Evolutionary conservation across 768 basidiomycete species (phyloP), one percentile per base, ranked within the genome.

Genomic region (Saitozyma sp.): DNA sequence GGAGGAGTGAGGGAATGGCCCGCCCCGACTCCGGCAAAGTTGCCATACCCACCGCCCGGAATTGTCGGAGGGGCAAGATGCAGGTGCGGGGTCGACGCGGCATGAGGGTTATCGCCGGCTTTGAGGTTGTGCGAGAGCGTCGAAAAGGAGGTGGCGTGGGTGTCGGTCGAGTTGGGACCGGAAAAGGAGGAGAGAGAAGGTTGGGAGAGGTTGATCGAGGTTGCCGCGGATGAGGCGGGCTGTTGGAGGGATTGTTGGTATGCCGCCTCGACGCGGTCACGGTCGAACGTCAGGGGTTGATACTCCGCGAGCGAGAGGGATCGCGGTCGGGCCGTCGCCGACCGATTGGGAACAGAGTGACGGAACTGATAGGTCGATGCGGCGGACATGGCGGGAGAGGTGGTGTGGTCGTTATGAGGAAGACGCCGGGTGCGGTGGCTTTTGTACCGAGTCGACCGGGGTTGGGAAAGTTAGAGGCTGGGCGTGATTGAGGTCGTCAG

Each of bases 1-100:
- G 70, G 68, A 11, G 73, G 73, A n/a, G 73, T 70, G 17, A 75
- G 50, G 4, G 66, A 66, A 65, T 75, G 73, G 16, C 73, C 73
- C 29, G 73, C 70, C 13, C 73, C 73, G 19, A 75, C 59, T 16
- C 73, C 73, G 0, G 73, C 73, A n/a, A 67, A 66, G 38, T 62
- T 64, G 14, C 48, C 57, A 14, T 17, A 16, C 39, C 13, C 29
- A 29, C 39, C 9, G 2, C 43, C 29, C 29, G 29, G 29, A 29
- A 29, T 29, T 29, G 29, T 29, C 29, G 29, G 29, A n/a, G 29
- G 29, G 29, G 2, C 29, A 29, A 29, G 29, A 29, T 2, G 29
- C 29, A 29, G 29, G 29, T 29, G 29, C 29, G 52, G 11, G 29
- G 41, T 17, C 8, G 45, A 19, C n/a, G 20, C 56, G 43, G 37